A percentile compares a stretch with the other conserved stretches of the same genome.
Conservation (phyloP, 1,284 basidiomycete genomes). For the Cryptococcus sp. region DNA sequence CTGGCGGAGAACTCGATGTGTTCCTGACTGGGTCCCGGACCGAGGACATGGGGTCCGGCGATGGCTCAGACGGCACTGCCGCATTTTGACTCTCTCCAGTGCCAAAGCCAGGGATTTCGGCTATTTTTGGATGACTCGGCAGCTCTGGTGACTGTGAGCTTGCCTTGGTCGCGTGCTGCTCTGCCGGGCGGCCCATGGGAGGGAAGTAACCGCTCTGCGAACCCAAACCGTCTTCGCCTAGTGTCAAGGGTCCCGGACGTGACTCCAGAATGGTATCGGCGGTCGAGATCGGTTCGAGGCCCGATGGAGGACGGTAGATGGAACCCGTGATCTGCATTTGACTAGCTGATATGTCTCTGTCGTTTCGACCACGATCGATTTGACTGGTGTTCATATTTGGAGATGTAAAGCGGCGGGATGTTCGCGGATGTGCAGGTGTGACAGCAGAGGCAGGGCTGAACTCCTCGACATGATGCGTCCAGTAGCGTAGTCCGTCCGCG, state of each 20-base stretch:
- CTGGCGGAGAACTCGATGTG: too few species aligned
- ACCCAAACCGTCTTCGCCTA: background rate
- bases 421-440: conserved; percentile 1
- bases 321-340: conserved; percentile 3
- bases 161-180: conserved; percentile 1
- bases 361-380: background rate
- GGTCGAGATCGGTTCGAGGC: background rate
- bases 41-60: conserved; percentile 5
- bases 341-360: conserved; percentile 6
- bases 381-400: conserved; percentile 1
- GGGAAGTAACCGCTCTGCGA: conserved; percentile 19
- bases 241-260: too few species aligned
- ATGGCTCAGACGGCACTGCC: background rate
- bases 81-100: background rate
- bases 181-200: conserved; percentile 12
- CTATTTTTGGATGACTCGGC: background rate
- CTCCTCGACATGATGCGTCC: conserved; percentile 89
- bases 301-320: too few species aligned
- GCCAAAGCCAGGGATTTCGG: background rate
- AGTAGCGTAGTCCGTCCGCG: conserved; percentile 87
- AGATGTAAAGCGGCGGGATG: conserved; percentile 25
- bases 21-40: background rate
- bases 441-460: conserved; percentile 62
- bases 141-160: conserved; percentile 10
- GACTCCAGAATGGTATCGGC: background rate